Base-by-base conservation (phyloP, 1,284 basidiomycete species). In the Naganishia liquefaciens region DNA sequence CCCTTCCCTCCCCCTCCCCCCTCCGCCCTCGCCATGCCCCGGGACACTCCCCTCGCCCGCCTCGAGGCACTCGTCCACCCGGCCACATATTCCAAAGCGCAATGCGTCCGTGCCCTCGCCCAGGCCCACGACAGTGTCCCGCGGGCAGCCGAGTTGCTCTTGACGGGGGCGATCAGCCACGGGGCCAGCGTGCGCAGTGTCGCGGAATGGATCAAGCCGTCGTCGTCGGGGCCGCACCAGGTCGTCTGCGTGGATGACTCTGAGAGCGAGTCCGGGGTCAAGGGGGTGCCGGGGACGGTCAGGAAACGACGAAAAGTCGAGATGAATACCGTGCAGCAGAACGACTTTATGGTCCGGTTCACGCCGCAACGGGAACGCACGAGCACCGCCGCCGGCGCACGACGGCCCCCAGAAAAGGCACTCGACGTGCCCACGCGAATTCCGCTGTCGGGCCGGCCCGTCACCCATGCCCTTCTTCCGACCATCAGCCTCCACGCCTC, bases 101-200 rank as follows among this genome's bases (percentile, higher is more conserved):
- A 69, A 37, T 74, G 72, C 7, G 76, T 91, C 6, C 84, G 88
- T 54, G 83, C 87, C 0, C 81, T 93, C 3, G 79, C 86, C 5
- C 74, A 81, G 52, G 81, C 80, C 40, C 76, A 85, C 40, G 89
- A 89, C 13, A 80, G 91, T 72, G 83, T 86, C 7, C 76, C 83
- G 58, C 77, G 76, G 25, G 86, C 91, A 0, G 79, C 78, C 1
- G 87, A 85, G 33, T 72, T 77, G 27, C 68, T 80, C 40, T 70
- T 85, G 4, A 21, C 77, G 7, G 67, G 65, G 39, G 62, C 61
- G 33, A 37, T 37, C 33, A 7, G 71, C 68, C 42, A 21, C 44
- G 70, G 68, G 57, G 70, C 49, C 21, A n/a, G n/a, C n/a, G n/a
- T n/a, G 54, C 68, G 17, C 76, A 79, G 10, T 13, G 33, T 37